Evolutionary conservation across 164 flowering plant species (phyloP).

Genomic region (Liriodendron chinense): DNA sequence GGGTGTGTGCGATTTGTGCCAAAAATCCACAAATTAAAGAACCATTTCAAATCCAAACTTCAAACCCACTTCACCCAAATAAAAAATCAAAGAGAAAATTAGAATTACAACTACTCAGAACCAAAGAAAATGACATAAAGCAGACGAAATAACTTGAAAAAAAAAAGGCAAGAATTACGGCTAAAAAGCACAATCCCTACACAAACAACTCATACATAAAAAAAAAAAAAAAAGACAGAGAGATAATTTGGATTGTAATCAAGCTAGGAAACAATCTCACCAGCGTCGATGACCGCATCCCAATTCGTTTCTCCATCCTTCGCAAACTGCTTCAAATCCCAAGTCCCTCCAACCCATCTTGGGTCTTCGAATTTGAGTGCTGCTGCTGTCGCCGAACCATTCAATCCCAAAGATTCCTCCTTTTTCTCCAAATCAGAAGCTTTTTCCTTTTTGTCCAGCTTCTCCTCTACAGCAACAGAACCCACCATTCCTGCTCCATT

Average conservation of each 20-base stretch:
- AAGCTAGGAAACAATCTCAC: slow-evolving; percentile 29
- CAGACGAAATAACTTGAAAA: neutral
- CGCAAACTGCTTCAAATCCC: slow-evolving; percentile 85
- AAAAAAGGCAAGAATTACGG: neutral
- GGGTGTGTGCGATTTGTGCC: too few relatives aligned
- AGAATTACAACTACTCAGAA: neutral
- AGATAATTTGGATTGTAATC: neutral
- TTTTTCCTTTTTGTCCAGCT: slow-evolving; percentile 15
- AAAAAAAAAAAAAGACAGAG: neutral
- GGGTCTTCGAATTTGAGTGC: slow-evolving; percentile 51
- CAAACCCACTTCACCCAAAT: neutral
- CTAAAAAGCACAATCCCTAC: neutral
- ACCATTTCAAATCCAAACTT: too few relatives aligned
- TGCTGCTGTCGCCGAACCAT: slow-evolving; percentile 29
- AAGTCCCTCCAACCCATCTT: slow-evolving; percentile 84
- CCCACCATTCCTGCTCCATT: slow-evolving; percentile 51
- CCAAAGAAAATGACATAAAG: too few relatives aligned
- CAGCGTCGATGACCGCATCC: slow-evolving; percentile 97
- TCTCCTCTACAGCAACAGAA: slow-evolving; percentile 33
- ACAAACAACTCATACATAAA: slow-evolving; percentile 2
- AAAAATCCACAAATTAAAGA: too few relatives aligned
- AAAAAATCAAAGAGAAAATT: neutral
- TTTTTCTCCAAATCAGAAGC: slow-evolving; percentile 21
- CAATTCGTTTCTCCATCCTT: slow-evolving; percentile 76
- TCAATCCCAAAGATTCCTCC: slow-evolving; percentile 26